A percentile compares a stretch with the other conserved stretches of the same genome.
These are phyloP conservation scores for Pleurotus giganteus DNA, from an alignment of 768 basidiomycete genomes.

Conservation along the genomic window DNA sequence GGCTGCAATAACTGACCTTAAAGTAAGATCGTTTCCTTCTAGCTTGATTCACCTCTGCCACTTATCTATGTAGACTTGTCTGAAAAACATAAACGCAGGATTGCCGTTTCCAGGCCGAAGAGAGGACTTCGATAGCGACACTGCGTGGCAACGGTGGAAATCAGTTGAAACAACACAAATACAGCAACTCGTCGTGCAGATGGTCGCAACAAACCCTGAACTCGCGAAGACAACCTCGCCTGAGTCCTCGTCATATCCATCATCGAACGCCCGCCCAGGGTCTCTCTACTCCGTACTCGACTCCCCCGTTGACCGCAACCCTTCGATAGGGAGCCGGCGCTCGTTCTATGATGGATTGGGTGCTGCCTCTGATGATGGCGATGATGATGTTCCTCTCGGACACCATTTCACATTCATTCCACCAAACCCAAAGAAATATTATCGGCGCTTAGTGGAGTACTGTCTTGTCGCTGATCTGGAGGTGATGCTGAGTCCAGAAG, in stretches of 20 bases:
- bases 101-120: conserved; percentile 79
- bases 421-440: conserved; percentile 81
- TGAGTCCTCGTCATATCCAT: conserved; percentile 42
- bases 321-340: conserved; percentile 66
- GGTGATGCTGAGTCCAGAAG: conserved; percentile 83
- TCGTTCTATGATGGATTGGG: conserved; percentile 45
- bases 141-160: conserved; percentile 83
- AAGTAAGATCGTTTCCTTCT: conserved; percentile 43
- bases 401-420: conserved; percentile 90
- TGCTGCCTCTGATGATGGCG: conserved; percentile 36
- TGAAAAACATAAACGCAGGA: conserved; percentile 89
- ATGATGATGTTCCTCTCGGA: conserved; percentile 70
- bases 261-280: conserved; percentile 51
- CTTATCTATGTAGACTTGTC: conserved; percentile 57
- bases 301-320: conserved; percentile 42
- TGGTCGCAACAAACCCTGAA: conserved; percentile 85
- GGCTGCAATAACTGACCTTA: conserved; percentile 86
- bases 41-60: conserved; percentile 10
- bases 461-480: conserved; percentile 86
- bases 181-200: conserved; percentile 83
- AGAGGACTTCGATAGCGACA: conserved; percentile 82
- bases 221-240: conserved; percentile 76
- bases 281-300: conserved; percentile 51
- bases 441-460: conserved; percentile 78
- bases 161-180: conserved; percentile 78